Conservation (phyloP, 805 yeast genomes). For the Candida lessepsii region DNA sequence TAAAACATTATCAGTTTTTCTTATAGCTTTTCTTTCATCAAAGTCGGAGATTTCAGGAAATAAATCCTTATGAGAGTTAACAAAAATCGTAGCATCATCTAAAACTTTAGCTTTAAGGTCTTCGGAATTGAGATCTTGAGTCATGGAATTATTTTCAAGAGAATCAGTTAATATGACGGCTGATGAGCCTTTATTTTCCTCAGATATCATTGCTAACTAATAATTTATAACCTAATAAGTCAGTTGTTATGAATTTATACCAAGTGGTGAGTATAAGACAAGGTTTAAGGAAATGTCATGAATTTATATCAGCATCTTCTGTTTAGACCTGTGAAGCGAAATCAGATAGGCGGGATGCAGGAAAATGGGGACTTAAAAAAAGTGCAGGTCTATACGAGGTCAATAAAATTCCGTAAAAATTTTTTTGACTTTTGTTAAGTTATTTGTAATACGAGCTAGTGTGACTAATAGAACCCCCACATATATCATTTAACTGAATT, state of each 20-base stretch:
- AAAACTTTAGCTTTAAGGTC: background rate
- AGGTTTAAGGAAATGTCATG: no score
- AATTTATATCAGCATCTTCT: no score
- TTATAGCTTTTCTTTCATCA: conserved; percentile 14
- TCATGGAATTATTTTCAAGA: background rate
- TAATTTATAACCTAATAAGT: no score
- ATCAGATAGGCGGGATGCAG: no score
- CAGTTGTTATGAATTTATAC: no score
- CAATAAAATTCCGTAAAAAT: background rate
- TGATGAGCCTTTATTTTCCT: background rate
- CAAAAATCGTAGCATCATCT: conserved; percentile 17
- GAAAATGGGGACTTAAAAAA: background rate
- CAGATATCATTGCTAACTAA: background rate
- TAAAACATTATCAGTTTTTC: conserved; percentile 17
- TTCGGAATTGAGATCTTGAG: conserved; percentile 1
- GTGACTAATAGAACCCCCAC: no score
- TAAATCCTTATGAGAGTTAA: conserved; percentile 13
- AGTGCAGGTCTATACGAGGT: conserved; percentile 1
- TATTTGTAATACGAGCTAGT: no score
- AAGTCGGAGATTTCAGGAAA: conserved; percentile 17
- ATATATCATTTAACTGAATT: no score
- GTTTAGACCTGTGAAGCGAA: no score
- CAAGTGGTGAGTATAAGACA: no score
- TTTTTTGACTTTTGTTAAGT: no score
- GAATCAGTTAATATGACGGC: background rate